phyloP scores from a whole-genome alignment of 495 filamentous ascomycete genomes.

The Penicillium psychrofluorescens region DNA sequence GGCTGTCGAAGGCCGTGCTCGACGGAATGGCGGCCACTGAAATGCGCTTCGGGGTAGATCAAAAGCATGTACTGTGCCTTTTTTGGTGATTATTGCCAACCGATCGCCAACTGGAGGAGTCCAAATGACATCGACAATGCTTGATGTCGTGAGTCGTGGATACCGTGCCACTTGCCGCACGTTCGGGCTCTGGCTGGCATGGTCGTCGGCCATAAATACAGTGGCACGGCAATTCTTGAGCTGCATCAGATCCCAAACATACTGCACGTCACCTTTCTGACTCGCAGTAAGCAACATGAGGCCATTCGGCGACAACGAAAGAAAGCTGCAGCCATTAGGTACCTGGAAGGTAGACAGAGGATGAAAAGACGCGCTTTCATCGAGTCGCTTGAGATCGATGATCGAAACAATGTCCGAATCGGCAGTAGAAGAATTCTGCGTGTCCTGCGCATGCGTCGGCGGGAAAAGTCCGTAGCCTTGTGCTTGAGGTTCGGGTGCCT shows the following conservation, averaged over 20 bases:
- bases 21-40: conserved; percentile 81
- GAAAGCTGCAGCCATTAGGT: conserved; percentile 79
- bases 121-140: conserved; percentile 87
- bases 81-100: conserved; percentile 78
- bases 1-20: conserved; percentile 39
- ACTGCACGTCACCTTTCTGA: conserved; percentile 85
- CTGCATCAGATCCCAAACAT: conserved; percentile 89
- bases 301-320: conserved; percentile 83
- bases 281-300: conserved; percentile 81
- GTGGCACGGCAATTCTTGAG: conserved; percentile 34
- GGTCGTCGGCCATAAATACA: conserved; percentile 32
- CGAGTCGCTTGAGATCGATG: conserved; percentile 65
- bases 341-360: conserved; percentile 75
- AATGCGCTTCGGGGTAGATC: conserved; percentile 78
- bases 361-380: conserved; percentile 39
- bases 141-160: conserved; percentile 81
- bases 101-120: conserved; percentile 70
- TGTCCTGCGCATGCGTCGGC: conserved; percentile 62
- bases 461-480: conserved; percentile 49
- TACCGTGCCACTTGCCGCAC: conserved; percentile 83
- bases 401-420: conserved; percentile 81
- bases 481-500: conserved; percentile 18
- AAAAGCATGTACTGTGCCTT: conserved; percentile 88
- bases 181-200: conserved; percentile 26
- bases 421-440: conserved; percentile 34